Evolutionary conservation across 495 filamentous ascomycete genomes (phyloP).

Genomic region (Darksidea phi): DNA sequence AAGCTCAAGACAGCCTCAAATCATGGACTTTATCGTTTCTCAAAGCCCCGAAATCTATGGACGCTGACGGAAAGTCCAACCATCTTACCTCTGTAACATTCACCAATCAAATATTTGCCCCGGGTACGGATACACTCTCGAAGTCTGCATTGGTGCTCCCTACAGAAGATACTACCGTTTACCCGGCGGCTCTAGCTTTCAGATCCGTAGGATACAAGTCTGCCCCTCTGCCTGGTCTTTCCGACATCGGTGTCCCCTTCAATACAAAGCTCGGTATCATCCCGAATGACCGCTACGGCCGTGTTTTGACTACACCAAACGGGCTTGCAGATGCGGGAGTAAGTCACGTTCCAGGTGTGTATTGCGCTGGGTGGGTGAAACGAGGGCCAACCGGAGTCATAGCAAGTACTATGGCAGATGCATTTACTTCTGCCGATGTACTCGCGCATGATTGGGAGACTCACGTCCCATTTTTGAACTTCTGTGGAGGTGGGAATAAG

Average conservation of each 20-base stretch:
- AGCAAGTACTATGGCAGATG: conserved; percentile 93
- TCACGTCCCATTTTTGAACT: conserved; percentile 36
- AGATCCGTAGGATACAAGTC: conserved; percentile 91
- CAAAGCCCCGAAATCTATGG: conserved; percentile 69
- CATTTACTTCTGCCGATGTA: conserved; percentile 82
- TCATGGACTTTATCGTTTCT: conserved; percentile 84
- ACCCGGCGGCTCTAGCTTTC: conserved; percentile 71
- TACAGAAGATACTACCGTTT: conserved; percentile 44
- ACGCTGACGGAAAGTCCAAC: conserved; percentile 48
- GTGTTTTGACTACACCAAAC: conserved; percentile 54
- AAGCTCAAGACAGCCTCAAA: conserved; percentile 51
- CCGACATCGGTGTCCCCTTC: conserved; percentile 77
- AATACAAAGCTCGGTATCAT: conserved; percentile 70
- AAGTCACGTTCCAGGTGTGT: conserved; percentile 70
- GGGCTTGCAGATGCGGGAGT: conserved; percentile 36
- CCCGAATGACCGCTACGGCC: conserved; percentile 78
- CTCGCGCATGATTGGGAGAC: conserved; percentile 68
- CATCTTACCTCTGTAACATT: conserved; percentile 64
- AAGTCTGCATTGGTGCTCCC: conserved; percentile 53
- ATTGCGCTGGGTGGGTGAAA: conserved; percentile 97
- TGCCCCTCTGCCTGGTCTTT: conserved; percentile 69
- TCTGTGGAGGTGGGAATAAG: conserved; percentile 37
- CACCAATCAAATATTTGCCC: conserved; percentile 56
- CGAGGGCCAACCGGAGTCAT: conserved; percentile 93
- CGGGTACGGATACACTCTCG: conserved; percentile 51